phyloP scores from a whole-genome alignment of 2,329 filamentous ascomycete species.

The Alternaria ethzedia region DNA sequence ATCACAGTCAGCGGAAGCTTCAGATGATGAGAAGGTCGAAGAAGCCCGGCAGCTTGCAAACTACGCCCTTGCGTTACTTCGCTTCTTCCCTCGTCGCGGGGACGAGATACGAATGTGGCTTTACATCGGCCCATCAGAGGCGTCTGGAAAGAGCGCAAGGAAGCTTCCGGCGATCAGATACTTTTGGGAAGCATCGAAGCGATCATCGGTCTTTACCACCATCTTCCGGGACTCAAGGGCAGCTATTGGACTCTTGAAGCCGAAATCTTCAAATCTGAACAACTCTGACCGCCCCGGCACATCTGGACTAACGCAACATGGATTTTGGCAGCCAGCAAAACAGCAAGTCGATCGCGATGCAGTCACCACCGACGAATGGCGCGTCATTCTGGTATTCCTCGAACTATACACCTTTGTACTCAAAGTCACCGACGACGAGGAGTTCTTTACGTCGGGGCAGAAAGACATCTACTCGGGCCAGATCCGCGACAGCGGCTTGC shows the following conservation, averaged over 20 bases:
- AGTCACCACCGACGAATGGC: conserved; percentile 75
- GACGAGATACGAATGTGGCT: conserved; percentile 96
- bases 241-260: conserved; percentile 64
- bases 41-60: conserved; percentile 79
- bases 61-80: conserved; percentile 83
- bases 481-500: conserved; percentile 68
- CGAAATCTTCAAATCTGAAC: conserved; percentile 31
- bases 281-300: conserved; percentile 8
- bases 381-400: conserved; percentile 85
- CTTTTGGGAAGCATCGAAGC: conserved; percentile 75
- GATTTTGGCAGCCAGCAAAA: conserved; percentile 44
- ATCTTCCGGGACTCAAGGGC: conserved; percentile 64
- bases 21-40: conserved; percentile 50
- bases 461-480: conserved; percentile 35
- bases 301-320: conserved; percentile 24
- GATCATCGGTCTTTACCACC: conserved; percentile 63
- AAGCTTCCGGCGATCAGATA: conserved; percentile 75
- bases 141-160: conserved; percentile 38
- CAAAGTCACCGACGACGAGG: conserved; percentile 93
- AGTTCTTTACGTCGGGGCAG: conserved; percentile 74
- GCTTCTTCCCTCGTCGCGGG: conserved; percentile 79
- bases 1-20: conserved; percentile 43
- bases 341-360: conserved; percentile 41
- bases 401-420: conserved; percentile 94
- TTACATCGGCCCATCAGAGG: conserved; percentile 73